Evolutionary conservation across 148 eudicot species (phyloP).

Genomic region (Chenopodium suecicum): DNA sequence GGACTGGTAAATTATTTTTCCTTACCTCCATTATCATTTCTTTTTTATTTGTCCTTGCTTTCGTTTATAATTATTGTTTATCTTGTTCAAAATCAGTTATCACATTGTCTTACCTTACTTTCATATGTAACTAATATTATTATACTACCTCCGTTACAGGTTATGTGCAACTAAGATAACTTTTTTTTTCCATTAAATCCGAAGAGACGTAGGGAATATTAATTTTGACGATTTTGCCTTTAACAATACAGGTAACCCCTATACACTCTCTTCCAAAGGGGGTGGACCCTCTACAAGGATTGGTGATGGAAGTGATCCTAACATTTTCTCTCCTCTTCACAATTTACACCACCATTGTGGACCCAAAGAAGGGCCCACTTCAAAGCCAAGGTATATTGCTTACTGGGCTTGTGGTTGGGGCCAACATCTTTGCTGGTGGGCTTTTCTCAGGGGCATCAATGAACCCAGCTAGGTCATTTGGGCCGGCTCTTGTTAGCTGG

Average conservation of each 20-base stretch:
- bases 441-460: constrained; percentile 85
- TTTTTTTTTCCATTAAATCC: too few species aligned
- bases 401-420: constrained; percentile 85
- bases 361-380: constrained; percentile 82
- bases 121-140: too few species aligned
- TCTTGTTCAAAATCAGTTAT: too few species aligned
- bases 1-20: constrained; percentile 51
- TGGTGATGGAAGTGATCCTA: constrained; percentile 73
- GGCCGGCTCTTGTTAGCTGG: constrained; percentile 78
- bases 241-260: constrained; percentile 58
- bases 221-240: neutral
- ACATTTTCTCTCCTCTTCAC: constrained; percentile 87
- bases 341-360: constrained; percentile 80
- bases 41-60: too few species aligned
- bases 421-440: constrained; percentile 87
- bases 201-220: too few species aligned
- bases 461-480: constrained; percentile 98
- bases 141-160: too few species aligned
- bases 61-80: too few species aligned
- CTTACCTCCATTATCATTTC: neutral
- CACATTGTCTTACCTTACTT: too few species aligned
- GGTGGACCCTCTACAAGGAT: constrained; percentile 59
- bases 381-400: constrained; percentile 72
- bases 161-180: too few species aligned
- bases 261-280: constrained; percentile 65